Evolutionary conservation across 176 grass and related monocot genomes (phyloP).

Genomic region (Tuctoria greenei): DNA sequence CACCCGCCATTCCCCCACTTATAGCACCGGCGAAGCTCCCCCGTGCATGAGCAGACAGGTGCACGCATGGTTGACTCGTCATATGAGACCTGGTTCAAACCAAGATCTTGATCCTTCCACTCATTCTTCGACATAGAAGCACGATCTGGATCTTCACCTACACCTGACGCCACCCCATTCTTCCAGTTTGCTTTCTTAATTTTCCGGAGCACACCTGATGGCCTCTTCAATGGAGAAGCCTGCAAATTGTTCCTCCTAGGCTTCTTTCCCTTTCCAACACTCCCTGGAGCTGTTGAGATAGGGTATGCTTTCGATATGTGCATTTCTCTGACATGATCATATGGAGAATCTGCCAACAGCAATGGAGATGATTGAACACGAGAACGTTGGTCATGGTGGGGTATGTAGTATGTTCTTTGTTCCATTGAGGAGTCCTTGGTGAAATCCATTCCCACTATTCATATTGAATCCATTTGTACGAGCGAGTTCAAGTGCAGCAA

Average conservation of each 20-base stretch:
- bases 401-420: constrained; percentile 46
- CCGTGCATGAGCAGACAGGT: constrained; percentile 75
- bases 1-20: constrained; percentile 91
- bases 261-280: constrained; percentile 57
- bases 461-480: constrained; percentile 54
- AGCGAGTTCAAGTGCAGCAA: constrained; percentile 63
- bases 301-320: constrained; percentile 81
- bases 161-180: constrained; percentile 13
- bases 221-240: constrained; percentile 54
- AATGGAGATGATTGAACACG: constrained; percentile 55
- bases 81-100: constrained; percentile 68
- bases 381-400: constrained; percentile 54
- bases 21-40: constrained; percentile 66
- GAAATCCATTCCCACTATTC: constrained; percentile 39
- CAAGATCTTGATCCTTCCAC: constrained; percentile 76
- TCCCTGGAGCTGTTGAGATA: constrained; percentile 46
- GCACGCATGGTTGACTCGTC: constrained; percentile 79
- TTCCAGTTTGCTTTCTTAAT: constrained; percentile 64
- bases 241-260: constrained; percentile 60
- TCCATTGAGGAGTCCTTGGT: constrained; percentile 45
- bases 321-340: constrained; percentile 74
- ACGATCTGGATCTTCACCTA: constrained; percentile 32
- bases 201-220: constrained; percentile 57
- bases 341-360: constrained; percentile 76
- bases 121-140: constrained; percentile 60